Evolutionary conservation across 1,284 basidiomycete genomes (phyloP).

Genomic region (Cryptococcus floricola): DNA sequence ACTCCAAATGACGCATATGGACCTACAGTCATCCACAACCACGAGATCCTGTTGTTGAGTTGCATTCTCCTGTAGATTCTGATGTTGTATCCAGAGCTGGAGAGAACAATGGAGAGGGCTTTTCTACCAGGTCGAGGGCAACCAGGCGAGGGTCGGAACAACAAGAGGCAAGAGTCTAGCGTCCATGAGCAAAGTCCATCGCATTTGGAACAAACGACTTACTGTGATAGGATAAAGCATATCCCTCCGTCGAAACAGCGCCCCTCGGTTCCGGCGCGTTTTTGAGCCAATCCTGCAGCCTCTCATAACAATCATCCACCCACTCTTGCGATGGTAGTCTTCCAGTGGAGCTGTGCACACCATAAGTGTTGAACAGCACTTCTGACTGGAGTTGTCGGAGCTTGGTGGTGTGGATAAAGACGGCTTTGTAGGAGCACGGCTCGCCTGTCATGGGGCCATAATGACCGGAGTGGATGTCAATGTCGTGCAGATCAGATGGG

Average conservation of each 20-base stretch:
- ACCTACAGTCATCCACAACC: conserved; percentile 50
- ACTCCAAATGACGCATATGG: neutral
- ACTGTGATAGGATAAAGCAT: conserved; percentile 51
- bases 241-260: conserved; percentile 48
- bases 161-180: conserved; percentile 46
- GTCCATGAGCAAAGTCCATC: neutral
- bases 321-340: conserved; percentile 40
- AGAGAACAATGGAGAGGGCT: conserved; percentile 46
- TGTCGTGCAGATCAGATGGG: conserved; percentile 44
- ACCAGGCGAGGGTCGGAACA: conserved; percentile 49
- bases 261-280: conserved; percentile 47
- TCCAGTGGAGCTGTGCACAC: conserved; percentile 33
- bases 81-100: conserved; percentile 50
- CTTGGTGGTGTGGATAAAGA: conserved; percentile 46
- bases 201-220: conserved; percentile 11
- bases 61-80: conserved; percentile 50
- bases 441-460: conserved; percentile 39
- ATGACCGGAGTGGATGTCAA: conserved; percentile 40
- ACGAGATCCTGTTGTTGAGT: conserved; percentile 50
- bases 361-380: conserved; percentile 47
- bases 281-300: conserved; percentile 47
- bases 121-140: conserved; percentile 46
- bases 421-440: conserved; percentile 46
- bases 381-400: conserved; percentile 49
- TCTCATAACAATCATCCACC: conserved; percentile 48